phyloP scores from a whole-genome alignment of 164 flowering plant genomes.

The Santalum album region DNA sequence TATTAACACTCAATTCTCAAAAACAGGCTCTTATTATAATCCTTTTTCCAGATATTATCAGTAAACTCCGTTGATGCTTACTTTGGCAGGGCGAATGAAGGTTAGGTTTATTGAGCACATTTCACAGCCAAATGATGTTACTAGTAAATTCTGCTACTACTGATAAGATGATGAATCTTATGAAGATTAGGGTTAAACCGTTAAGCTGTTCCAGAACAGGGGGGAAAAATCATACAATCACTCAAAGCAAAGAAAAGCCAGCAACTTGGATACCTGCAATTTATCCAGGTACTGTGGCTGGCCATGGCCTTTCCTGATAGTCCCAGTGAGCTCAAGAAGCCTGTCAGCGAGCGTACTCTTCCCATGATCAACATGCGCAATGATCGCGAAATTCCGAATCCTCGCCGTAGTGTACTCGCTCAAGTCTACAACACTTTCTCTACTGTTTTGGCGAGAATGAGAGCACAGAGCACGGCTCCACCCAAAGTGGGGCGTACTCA shows the following conservation, averaged over 20 bases:
- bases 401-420: slow-evolving; percentile 61
- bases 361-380: slow-evolving; percentile 96
- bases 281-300: slow-evolving; percentile 98
- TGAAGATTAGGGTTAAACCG: too few relatives aligned
- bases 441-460: slow-evolving; percentile 32
- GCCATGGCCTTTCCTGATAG: slow-evolving; percentile 83
- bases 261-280: slow-evolving; percentile 49
- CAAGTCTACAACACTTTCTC: slow-evolving; percentile 45
- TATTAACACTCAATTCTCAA: too few relatives aligned
- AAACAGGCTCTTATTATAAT: too few relatives aligned
- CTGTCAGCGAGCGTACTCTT: slow-evolving; percentile 93
- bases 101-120: too few relatives aligned
- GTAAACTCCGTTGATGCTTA: too few relatives aligned
- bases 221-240: too few relatives aligned
- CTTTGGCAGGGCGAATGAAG: too few relatives aligned
- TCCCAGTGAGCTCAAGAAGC: slow-evolving; percentile 92
- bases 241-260: neutral
- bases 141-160: too few relatives aligned
- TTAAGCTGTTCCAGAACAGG: too few relatives aligned
- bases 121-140: too few relatives aligned
- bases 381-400: slow-evolving; percentile 89
- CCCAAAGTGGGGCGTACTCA: slow-evolving; percentile 6
- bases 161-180: too few relatives aligned
- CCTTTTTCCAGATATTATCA: too few relatives aligned
- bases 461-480: slow-evolving; percentile 34